Percentiles rank a stretch among this genome's conserved stretches.
phyloP scores from a whole-genome alignment of 768 basidiomycete genomes.

The Pholiota microspora region DNA sequence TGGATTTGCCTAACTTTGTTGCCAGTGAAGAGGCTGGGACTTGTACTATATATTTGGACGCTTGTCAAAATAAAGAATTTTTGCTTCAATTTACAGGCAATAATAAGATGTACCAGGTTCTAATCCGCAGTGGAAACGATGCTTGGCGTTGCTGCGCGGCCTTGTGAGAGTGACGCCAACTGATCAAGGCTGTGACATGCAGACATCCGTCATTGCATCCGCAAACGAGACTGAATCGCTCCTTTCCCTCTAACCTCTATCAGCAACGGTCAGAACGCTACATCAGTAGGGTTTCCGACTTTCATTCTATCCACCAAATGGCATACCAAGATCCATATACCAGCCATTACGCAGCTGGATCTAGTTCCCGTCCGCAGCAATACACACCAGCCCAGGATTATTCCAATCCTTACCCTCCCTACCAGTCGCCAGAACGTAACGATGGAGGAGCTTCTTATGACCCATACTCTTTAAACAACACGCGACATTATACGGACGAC shows the following conservation, averaged over 20 bases:
- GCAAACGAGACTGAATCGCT: slow-evolving; percentile 5
- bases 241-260: slow-evolving; percentile 4
- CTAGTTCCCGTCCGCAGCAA: slow-evolving; percentile 21
- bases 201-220: slow-evolving; percentile 8
- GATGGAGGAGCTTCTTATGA: slow-evolving; percentile 30
- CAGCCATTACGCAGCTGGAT: slow-evolving; percentile 25
- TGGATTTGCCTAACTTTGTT: slow-evolving; percentile 15
- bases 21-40: background rate
- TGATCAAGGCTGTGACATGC: background rate
- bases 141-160: slow-evolving; percentile 7
- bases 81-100: too few species aligned
- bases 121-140: background rate
- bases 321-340: slow-evolving; percentile 57
- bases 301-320: slow-evolving; percentile 26
- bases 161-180: background rate
- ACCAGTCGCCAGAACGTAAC: slow-evolving; percentile 53
- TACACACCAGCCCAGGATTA: slow-evolving; percentile 29
- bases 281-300: background rate
- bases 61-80: background rate
- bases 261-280: background rate
- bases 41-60: background rate
- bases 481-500: slow-evolving; percentile 37
- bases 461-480: slow-evolving; percentile 23
- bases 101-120: too few species aligned
- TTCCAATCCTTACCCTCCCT: slow-evolving; percentile 52